A percentile compares a stretch with the other conserved stretches of the same genome.
Evolutionary conservation across 176 grass and related monocot genomes (phyloP).

Genomic region (Juncus effusus): DNA sequence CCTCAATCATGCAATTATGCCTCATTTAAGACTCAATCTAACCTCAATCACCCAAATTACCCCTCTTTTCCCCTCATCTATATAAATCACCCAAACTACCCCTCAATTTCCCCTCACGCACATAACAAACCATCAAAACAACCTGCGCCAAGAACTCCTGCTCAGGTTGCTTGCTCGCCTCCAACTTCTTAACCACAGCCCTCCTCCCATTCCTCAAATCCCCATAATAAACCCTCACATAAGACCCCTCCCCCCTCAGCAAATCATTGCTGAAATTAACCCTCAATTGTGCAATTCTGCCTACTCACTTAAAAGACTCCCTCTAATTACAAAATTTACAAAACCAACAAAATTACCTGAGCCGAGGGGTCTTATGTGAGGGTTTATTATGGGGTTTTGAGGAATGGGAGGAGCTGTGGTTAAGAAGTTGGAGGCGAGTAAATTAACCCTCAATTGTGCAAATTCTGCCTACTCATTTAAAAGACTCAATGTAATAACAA

Average conservation of each 20-base stretch:
- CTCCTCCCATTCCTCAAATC: constrained; percentile 49
- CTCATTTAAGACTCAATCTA: not conserved
- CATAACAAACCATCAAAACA: constrained; percentile 11
- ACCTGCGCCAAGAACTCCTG: constrained; percentile 72
- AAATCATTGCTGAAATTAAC: constrained; percentile 41
- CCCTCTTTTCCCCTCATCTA: not conserved
- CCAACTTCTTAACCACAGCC: constrained; percentile 64
- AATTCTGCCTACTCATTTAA: not conserved
- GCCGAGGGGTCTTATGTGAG: no score
- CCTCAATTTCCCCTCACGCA: not conserved
- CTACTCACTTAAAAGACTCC: not conserved
- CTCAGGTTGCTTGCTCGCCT: constrained; percentile 63
- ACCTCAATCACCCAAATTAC: not conserved
- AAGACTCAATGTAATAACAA: not conserved
- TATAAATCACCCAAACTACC: no score
- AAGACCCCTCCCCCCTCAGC: constrained; percentile 74
- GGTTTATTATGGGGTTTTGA: constrained; percentile 70
- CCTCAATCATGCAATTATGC: not conserved
- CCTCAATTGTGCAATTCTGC: no score
- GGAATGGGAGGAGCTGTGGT: constrained; percentile 47
- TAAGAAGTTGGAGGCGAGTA: no score
- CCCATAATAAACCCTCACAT: constrained; percentile 65
- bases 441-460: not conserved
- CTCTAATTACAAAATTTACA: not conserved
- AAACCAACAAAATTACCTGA: not conserved